A percentile compares a stretch with the other conserved stretches of the same genome.
These are phyloP conservation scores for Laguncularia racemosa DNA, from an alignment of 345 rosid species.

Conservation along the genomic window DNA sequence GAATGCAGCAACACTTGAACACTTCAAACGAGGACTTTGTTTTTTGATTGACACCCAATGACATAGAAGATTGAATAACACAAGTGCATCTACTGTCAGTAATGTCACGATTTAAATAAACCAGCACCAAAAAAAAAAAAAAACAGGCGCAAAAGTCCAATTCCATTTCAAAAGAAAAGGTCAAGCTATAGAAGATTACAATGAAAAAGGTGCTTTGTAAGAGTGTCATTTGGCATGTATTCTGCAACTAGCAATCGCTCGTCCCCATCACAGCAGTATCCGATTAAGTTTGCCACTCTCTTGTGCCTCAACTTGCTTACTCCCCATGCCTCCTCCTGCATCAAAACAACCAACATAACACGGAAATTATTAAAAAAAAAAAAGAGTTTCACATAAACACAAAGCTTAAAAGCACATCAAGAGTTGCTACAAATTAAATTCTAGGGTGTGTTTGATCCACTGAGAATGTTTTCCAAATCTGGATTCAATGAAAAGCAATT, in stretches of 20 bases:
- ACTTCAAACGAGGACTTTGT: too few relatives aligned
- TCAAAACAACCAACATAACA: not conserved
- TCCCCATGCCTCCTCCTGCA: conserved; percentile 75
- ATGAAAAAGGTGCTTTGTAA: conserved; percentile 79
- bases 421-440: too few relatives aligned
- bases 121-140: too few relatives aligned
- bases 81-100: not conserved
- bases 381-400: too few relatives aligned
- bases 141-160: too few relatives aligned
- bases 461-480: too few relatives aligned
- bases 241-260: conserved; percentile 91
- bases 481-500: too few relatives aligned
- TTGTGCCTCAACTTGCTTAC: conserved; percentile 71
- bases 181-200: conserved; percentile 29
- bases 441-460: too few relatives aligned
- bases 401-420: too few relatives aligned
- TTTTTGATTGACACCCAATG: too few relatives aligned
- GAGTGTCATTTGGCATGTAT: conserved; percentile 82
- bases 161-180: not conserved
- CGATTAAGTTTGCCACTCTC: conserved; percentile 78
- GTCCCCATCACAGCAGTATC: conserved; percentile 92
- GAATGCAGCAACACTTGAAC: too few relatives aligned
- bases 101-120: not conserved
- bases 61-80: too few relatives aligned
- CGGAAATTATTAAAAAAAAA: not conserved